Conservation (phyloP, 441 rosid species). For the Croton setiger region DNA sequence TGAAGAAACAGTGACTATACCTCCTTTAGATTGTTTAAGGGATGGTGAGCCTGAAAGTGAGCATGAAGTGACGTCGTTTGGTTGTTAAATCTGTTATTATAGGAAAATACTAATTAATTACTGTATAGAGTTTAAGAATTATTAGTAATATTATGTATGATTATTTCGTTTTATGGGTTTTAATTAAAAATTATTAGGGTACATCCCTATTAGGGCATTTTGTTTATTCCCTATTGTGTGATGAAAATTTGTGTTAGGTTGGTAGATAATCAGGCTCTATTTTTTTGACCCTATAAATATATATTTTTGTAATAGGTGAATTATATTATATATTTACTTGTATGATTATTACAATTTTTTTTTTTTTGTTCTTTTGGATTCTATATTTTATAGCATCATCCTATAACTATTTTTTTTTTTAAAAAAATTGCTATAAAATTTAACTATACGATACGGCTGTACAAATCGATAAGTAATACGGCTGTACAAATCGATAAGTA, state of each 20-base stretch:
- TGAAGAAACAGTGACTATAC: constrained; percentile 76
- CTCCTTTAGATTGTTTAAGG: constrained; percentile 71
- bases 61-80: constrained; percentile 29
- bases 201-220: constrained; percentile 45
- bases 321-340: constrained; percentile 2
- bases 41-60: constrained; percentile 66
- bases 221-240: constrained; percentile 43
- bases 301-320: not conserved
- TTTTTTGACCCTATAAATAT: constrained; percentile 9
- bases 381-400: no score
- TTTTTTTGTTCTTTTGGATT: no score
- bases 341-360: constrained; percentile 1
- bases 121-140: constrained; percentile 16
- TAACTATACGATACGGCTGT: no score
- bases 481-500: no score
- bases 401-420: no score
- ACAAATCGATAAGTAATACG: no score
- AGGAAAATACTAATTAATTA: not conserved
- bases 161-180: constrained; percentile 9
- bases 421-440: no score
- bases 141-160: not conserved
- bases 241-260: constrained; percentile 26
- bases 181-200: constrained; percentile 21
- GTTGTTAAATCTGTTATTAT: constrained; percentile 34
- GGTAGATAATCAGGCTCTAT: not conserved